A percentile compares a stretch with the other conserved stretches of the same genome.
Evolutionary conservation across 305 asterid species (phyloP).

Genomic region (Petunia hybrid): DNA sequence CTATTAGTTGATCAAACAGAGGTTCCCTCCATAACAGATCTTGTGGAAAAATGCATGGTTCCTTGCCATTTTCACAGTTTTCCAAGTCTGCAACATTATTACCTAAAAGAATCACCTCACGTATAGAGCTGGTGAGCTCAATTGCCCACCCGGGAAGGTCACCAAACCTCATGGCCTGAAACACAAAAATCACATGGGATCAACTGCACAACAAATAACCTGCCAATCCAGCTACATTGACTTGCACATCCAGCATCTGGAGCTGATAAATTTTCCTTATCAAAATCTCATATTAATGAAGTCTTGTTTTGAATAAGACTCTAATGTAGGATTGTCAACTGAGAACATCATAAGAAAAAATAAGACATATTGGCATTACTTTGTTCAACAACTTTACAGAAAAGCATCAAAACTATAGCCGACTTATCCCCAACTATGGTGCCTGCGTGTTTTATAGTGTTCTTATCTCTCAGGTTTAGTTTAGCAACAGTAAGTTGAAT

Average conservation of each 20-base stretch:
- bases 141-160: constrained; percentile 90
- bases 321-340: background rate
- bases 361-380: background rate
- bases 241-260: background rate
- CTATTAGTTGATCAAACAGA: constrained; percentile 81
- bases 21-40: constrained; percentile 82
- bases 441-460: background rate
- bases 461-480: background rate
- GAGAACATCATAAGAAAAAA: background rate
- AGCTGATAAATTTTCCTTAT: background rate
- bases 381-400: background rate
- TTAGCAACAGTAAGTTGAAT: background rate
- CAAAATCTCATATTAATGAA: background rate
- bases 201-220: background rate
- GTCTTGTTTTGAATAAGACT: background rate
- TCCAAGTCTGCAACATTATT: constrained; percentile 37
- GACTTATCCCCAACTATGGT: background rate
- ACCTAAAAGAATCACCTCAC: constrained; percentile 51
- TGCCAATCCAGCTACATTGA: background rate
- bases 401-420: background rate
- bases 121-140: constrained; percentile 61
- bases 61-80: constrained; percentile 36
- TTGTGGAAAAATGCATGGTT: constrained; percentile 50
- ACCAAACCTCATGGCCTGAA: constrained; percentile 96
- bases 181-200: background rate